These are phyloP conservation scores for Streptanthus diversifolius DNA, from an alignment of 345 rosid genomes.

Conservation along the genomic window DNA sequence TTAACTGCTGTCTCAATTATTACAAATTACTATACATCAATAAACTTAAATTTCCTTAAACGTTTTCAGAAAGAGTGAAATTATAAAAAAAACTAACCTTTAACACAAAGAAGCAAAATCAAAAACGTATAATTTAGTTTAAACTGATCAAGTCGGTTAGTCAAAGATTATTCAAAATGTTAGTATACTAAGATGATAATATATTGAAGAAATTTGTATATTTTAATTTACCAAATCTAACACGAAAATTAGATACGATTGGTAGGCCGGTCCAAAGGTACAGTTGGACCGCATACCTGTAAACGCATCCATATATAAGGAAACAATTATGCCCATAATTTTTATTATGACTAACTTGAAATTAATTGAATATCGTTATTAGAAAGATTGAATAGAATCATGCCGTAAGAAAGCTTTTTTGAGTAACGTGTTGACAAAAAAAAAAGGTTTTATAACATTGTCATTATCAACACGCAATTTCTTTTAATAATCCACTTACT, in stretches of 20 bases:
- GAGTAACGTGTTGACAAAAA: constrained; percentile 16
- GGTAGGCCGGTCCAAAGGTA: constrained; percentile 29
- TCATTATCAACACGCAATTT: constrained; percentile 13
- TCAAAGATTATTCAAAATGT: neutral
- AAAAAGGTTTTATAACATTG: neutral
- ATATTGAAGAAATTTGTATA: constrained; percentile 1
- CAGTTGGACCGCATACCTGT: constrained; percentile 33
- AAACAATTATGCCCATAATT: neutral
- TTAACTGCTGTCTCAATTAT: constrained; percentile 12
- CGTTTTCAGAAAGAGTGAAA: neutral
- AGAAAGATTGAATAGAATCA: neutral
- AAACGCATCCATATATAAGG: constrained; percentile 8
- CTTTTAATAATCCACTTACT: constrained; percentile 16
- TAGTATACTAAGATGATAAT: neutral
- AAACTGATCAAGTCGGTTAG: constrained; percentile 3
- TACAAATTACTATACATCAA: no score
- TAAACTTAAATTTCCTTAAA: neutral
- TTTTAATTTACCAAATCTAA: constrained; percentile 24
- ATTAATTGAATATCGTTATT: neutral
- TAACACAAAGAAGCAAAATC: constrained; percentile 3
- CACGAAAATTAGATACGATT: constrained; percentile 27
- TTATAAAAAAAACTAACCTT: constrained; percentile 1
- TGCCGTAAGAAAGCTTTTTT: neutral
- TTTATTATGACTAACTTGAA: neutral
- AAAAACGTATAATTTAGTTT: neutral